These are phyloP conservation scores for Phylloporus rhodoxanthus DNA, from an alignment of 768 basidiomycete genomes.

Conservation along the genomic window DNA sequence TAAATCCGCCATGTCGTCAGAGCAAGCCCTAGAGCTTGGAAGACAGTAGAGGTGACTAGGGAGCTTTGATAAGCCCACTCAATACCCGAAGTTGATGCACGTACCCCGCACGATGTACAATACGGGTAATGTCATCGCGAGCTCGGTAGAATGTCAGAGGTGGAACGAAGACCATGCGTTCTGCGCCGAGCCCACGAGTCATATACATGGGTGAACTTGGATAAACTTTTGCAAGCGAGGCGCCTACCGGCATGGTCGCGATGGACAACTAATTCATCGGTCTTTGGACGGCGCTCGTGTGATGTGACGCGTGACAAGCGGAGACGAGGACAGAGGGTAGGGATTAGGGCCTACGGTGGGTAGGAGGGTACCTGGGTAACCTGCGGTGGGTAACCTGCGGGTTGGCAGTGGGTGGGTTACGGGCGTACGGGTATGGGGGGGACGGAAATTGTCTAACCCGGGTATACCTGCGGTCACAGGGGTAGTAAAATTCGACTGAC, in stretches of 20 bases:
- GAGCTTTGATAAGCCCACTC: background rate
- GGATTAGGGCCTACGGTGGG: no score
- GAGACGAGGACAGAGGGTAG: no score
- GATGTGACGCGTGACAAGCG: no score
- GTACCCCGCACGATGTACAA: constrained; percentile 1
- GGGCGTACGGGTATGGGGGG: no score
- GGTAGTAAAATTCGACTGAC: no score
- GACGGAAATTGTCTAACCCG: no score
- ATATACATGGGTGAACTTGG: background rate
- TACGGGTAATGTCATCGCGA: background rate
- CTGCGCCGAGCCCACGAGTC: background rate
- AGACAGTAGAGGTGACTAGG: constrained; percentile 7
- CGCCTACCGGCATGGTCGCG: background rate
- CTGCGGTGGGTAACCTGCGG: no score
- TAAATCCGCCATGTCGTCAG: constrained; percentile 18
- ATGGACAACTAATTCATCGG: background rate
- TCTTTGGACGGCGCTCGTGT: no score
- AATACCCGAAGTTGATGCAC: background rate
- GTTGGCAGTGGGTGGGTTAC: no score
- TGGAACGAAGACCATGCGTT: background rate
- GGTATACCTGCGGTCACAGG: no score
- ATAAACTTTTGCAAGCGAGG: background rate
- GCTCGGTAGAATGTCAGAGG: background rate
- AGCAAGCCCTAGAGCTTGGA: constrained; percentile 11
- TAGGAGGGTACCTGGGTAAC: no score